Conservation (phyloP, 768 basidiomycete species). For the Lyophyllum atratum region DNA sequence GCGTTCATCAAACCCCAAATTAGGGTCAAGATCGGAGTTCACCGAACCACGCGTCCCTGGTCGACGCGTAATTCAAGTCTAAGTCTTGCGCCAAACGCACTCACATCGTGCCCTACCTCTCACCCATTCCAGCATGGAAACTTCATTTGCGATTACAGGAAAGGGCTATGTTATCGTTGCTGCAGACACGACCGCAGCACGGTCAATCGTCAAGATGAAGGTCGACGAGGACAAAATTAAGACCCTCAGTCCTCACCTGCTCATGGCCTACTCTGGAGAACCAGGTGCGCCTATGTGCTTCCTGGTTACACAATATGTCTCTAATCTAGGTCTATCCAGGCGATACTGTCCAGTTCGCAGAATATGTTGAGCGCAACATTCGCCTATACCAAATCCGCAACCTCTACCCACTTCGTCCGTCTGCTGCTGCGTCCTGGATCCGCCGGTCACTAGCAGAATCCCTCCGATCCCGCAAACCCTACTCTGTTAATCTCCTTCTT, state of each 20-base stretch:
- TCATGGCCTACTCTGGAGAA: conserved; percentile 96
- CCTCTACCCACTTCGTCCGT: conserved; percentile 84
- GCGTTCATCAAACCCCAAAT: conserved; percentile 6
- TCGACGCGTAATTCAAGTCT: conserved; percentile 26
- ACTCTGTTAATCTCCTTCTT: conserved; percentile 89
- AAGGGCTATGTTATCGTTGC: conserved; percentile 94
- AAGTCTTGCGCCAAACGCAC: conserved; percentile 5
- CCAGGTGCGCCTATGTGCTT: conserved; percentile 56
- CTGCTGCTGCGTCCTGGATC: conserved; percentile 94
- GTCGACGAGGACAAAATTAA: conserved; percentile 96
- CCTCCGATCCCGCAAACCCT: conserved; percentile 84
- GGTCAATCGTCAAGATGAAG: conserved; percentile 98
- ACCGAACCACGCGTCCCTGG: conserved; percentile 20
- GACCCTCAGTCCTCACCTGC: conserved; percentile 82
- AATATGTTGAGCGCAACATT: conserved; percentile 94
- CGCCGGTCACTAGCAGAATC: conserved; percentile 88
- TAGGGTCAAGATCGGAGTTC: conserved; percentile 23
- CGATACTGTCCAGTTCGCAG: conserved; percentile 95
- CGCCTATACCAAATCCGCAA: conserved; percentile 96
- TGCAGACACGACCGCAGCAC: conserved; percentile 84
- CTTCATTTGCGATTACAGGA: conserved; percentile 86
- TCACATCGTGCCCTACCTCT: conserved; percentile 3
- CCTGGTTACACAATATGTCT: conserved; percentile 3
- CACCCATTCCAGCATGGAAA: conserved; percentile 63
- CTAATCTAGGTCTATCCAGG: conserved; percentile 45